These are phyloP conservation scores for Venturia nashicola DNA, from an alignment of 2,329 filamentous ascomycete species.

Conservation along the genomic window DNA sequence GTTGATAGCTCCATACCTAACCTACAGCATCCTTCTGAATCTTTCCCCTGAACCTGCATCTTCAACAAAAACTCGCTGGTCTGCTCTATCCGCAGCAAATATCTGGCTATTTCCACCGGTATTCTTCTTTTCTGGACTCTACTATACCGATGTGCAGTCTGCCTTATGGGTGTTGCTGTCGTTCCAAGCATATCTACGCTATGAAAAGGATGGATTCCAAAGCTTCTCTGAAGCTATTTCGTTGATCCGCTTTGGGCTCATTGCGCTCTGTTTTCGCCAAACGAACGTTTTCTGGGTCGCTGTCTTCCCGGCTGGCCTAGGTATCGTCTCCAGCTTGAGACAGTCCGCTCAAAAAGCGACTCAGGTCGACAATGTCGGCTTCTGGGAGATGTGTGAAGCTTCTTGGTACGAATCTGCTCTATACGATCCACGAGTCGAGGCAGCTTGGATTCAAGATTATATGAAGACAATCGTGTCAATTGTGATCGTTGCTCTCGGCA, in stretches of 20 bases:
- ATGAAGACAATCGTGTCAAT: constrained; percentile 49
- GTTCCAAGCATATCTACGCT: constrained; percentile 13
- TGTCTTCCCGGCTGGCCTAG: constrained; percentile 53
- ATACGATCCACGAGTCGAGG: constrained; percentile 13
- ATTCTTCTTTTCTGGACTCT: constrained; percentile 92
- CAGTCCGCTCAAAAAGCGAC: constrained; percentile 16
- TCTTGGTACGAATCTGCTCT: constrained; percentile 9
- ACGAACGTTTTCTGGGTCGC: constrained; percentile 97
- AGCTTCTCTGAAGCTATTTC: not conserved
- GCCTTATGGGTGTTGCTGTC: constrained; percentile 57
- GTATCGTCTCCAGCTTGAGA: constrained; percentile 14
- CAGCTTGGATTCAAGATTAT: constrained; percentile 23
- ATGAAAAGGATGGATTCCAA: constrained; percentile 4
- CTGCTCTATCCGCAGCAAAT: constrained; percentile 50
- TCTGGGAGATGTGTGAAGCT: not conserved
- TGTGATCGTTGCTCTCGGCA: constrained; percentile 40
- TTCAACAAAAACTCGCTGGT: constrained; percentile 3
- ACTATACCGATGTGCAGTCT: constrained; percentile 87
- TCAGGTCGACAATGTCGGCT: not conserved
- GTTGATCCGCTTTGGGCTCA: constrained; percentile 35
- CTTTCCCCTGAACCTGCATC: not conserved
- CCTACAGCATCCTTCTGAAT: constrained; percentile 16
- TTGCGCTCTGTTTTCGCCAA: constrained; percentile 68
- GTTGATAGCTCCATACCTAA: constrained; percentile 21
- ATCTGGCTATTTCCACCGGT: constrained; percentile 75